Percentiles rank a stretch among this genome's conserved stretches.
Conservation (phyloP, 768 basidiomycete species). For the Collybiopsis confluens region DNA sequence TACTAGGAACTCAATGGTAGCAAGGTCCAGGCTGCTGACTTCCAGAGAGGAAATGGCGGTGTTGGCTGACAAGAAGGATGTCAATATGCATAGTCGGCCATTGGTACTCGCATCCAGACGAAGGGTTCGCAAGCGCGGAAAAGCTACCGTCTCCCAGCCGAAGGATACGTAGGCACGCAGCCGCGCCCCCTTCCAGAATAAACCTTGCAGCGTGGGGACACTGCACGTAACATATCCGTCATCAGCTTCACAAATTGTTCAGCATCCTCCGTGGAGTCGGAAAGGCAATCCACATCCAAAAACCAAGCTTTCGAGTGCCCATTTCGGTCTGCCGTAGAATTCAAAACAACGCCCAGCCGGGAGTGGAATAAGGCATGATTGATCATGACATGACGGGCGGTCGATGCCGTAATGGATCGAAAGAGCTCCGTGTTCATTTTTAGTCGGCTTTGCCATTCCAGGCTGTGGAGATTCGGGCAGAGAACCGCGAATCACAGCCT, state of each 20-base stretch:
- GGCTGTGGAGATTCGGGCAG: constrained; percentile 23
- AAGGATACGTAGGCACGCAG: neutral
- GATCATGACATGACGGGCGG: constrained; percentile 21
- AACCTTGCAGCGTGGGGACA: neutral
- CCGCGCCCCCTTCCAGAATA: constrained; percentile 2
- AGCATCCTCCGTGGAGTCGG: neutral
- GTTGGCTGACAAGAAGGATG: constrained; percentile 7
- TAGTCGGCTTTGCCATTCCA: constrained; percentile 20
- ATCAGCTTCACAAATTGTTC: neutral
- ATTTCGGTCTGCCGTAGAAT: neutral
- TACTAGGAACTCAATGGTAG: constrained; percentile 6
- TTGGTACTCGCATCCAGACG: constrained; percentile 15
- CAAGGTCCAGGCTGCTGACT: constrained; percentile 7
- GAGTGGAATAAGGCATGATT: neutral
- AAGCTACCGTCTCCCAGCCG: constrained; percentile 4
- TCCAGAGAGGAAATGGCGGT: constrained; percentile 10
- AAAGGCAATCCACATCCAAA: constrained; percentile 1
- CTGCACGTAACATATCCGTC: constrained; percentile 1
- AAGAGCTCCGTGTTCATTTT: constrained; percentile 13
- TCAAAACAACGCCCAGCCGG: constrained; percentile 1
- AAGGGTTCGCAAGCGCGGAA: constrained; percentile 18
- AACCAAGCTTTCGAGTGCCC: constrained; percentile 2
- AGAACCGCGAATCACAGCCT: constrained; percentile 9
- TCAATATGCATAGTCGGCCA: constrained; percentile 13
- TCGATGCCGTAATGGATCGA: constrained; percentile 12